Evolutionary conservation across 805 yeast genomes (phyloP).

Genomic region (Ogataea kodamae): DNA sequence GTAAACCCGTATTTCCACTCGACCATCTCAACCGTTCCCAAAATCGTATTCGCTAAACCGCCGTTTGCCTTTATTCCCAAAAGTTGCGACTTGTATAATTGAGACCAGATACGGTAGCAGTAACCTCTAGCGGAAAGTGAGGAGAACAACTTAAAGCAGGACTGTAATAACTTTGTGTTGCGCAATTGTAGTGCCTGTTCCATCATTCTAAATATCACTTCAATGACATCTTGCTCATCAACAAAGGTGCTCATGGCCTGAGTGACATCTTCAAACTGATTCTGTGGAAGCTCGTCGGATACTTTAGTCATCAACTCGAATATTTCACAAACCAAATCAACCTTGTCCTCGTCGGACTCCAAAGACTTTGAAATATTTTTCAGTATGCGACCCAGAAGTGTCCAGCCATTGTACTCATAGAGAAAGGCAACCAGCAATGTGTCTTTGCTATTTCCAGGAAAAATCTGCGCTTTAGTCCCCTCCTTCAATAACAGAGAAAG

Average conservation of each 20-base stretch:
- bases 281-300: conserved; percentile 37
- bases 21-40: conserved; percentile 72
- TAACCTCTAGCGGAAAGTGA: conserved; percentile 42
- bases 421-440: conserved; percentile 56
- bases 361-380: conserved; percentile 52
- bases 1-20: conserved; percentile 66
- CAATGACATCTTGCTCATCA: conserved; percentile 37
- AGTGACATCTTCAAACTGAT: conserved; percentile 25
- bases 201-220: conserved; percentile 59
- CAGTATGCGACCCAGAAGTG: conserved; percentile 71
- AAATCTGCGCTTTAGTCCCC: conserved; percentile 68
- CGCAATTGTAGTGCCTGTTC: conserved; percentile 64
- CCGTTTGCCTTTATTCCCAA: conserved; percentile 61
- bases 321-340: conserved; percentile 43
- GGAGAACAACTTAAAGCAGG: conserved; percentile 48
- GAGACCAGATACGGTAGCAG: conserved; percentile 76
- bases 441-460: conserved; percentile 40
- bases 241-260: conserved; percentile 36
- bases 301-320: conserved; percentile 49
- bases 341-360: conserved; percentile 38
- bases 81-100: conserved; percentile 62
- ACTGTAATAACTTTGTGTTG: conserved; percentile 41
- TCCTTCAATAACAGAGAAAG: conserved; percentile 42
- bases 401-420: conserved; percentile 82
- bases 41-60: conserved; percentile 56